Percentiles rank a stretch among this genome's conserved stretches.
These are phyloP conservation scores for Zizania latifolia DNA, from an alignment of 176 grass and related monocot genomes.

Conservation along the genomic window DNA sequence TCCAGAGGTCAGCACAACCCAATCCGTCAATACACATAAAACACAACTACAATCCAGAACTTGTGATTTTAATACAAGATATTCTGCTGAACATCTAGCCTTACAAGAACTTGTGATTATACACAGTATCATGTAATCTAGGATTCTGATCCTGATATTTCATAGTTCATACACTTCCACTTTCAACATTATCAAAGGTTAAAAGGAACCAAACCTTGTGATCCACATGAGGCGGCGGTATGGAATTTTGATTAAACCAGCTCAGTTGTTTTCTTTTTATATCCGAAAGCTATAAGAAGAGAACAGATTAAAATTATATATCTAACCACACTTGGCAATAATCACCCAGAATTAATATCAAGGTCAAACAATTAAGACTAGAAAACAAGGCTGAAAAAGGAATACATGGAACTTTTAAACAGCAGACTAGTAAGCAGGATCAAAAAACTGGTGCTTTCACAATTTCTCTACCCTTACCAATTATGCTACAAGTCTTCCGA, in stretches of 20 bases:
- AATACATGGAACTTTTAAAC: background rate
- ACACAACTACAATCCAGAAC: background rate
- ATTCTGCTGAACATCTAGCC: background rate
- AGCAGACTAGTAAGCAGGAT: background rate
- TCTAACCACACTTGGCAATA: background rate
- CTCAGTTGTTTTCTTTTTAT: background rate
- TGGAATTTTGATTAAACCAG: background rate
- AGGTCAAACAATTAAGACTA: too few relatives aligned
- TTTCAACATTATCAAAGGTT: background rate
- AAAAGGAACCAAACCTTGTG: conserved; percentile 14
- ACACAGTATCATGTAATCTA: conserved; percentile 6
- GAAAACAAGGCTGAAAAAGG: background rate
- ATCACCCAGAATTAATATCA: too few relatives aligned
- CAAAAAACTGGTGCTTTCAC: too few relatives aligned
- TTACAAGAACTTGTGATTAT: background rate
- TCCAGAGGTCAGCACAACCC: background rate
- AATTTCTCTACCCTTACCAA: background rate
- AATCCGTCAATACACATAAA: background rate
- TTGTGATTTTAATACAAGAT: conserved; percentile 2
- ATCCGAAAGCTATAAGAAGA: background rate
- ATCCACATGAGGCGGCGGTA: background rate
- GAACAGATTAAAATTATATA: background rate
- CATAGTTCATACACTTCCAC: background rate
- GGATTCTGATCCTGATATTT: background rate
- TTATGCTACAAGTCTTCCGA: background rate